A percentile compares a stretch with the other conserved stretches of the same genome.
phyloP scores from a whole-genome alignment of 2,329 filamentous ascomycete species.

The Hawksworthiomyces lignivorus region DNA sequence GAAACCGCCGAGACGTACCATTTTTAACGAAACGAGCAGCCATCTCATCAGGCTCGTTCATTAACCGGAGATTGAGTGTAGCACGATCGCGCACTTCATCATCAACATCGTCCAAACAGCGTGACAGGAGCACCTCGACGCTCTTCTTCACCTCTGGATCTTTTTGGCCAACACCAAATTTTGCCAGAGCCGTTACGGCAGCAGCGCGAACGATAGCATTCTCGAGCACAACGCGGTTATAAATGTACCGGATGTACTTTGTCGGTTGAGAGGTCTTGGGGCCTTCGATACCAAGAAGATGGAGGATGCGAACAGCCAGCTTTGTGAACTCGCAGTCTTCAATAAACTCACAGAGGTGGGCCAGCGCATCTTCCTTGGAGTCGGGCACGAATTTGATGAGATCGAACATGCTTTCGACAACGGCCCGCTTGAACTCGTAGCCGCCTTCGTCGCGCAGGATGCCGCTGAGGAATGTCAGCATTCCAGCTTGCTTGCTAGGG shows the following conservation, averaged over 20 bases:
- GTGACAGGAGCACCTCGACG: slow-evolving; percentile 82
- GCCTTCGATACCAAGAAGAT: slow-evolving; percentile 88
- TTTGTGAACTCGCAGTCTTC: slow-evolving; percentile 99
- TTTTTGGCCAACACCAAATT: slow-evolving; percentile 95
- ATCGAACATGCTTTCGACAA: slow-evolving; percentile 99
- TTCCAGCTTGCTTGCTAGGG: slow-evolving; percentile 93
- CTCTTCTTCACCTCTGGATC: slow-evolving; percentile 95
- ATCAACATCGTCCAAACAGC: slow-evolving; percentile 93
- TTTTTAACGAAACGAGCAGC: slow-evolving; percentile 89
- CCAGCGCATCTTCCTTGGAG: slow-evolving; percentile 70
- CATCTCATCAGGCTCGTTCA: slow-evolving; percentile 84
- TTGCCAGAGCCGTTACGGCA: slow-evolving; percentile 89
- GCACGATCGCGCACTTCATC: slow-evolving; percentile 96
- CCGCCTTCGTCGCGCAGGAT: slow-evolving; percentile 94
- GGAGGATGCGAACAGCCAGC: slow-evolving; percentile 87
- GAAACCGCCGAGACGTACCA: slow-evolving; percentile 56
- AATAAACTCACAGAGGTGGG: slow-evolving; percentile 97
- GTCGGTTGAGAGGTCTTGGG: slow-evolving; percentile 93
- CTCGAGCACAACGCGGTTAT: slow-evolving; percentile 95
- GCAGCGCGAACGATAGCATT: slow-evolving; percentile 94
- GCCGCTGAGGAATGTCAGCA: slow-evolving; percentile 95
- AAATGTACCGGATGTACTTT: slow-evolving; percentile 99
- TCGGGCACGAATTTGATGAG: slow-evolving; percentile 98
- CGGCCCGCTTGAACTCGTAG: slow-evolving; percentile 95
- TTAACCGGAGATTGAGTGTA: slow-evolving; percentile 82